A percentile compares a stretch with the other conserved stretches of the same genome.
phyloP scores from a whole-genome alignment of 768 basidiomycete genomes.

The Leucocoprinus birnbaumii region DNA sequence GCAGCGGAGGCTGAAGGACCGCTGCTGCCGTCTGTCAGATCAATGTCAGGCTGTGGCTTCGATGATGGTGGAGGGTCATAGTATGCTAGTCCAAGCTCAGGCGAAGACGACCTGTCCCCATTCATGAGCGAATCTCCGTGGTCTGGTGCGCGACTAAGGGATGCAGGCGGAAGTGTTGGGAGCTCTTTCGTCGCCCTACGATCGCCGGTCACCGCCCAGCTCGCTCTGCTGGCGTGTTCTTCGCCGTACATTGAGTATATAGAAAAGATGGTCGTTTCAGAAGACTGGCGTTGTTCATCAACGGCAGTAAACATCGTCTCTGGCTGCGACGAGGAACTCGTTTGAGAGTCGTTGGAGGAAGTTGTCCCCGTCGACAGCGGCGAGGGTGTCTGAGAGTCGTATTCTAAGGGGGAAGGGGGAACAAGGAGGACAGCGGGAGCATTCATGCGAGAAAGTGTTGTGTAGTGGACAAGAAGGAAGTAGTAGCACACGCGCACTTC shows the following conservation, averaged over 20 bases:
- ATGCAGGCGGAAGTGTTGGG: slow-evolving; percentile 28
- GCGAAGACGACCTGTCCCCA: slow-evolving; percentile 23
- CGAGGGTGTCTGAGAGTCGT: slow-evolving; percentile 15
- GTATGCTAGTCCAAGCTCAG: slow-evolving; percentile 30
- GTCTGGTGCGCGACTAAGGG: slow-evolving; percentile 26
- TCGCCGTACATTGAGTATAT: slow-evolving; percentile 89
- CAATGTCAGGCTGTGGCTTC: slow-evolving; percentile 13
- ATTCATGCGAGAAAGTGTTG: slow-evolving; percentile 26
- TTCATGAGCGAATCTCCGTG: slow-evolving; percentile 24
- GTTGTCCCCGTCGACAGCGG: slow-evolving; percentile 23
- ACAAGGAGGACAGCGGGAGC: slow-evolving; percentile 36
- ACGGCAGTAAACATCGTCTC: slow-evolving; percentile 24
- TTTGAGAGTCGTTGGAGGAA: slow-evolving; percentile 26
- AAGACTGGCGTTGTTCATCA: slow-evolving; percentile 37
- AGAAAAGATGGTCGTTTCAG: slow-evolving; percentile 75
- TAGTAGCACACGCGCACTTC: neutral
- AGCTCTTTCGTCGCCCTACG: slow-evolving; percentile 17
- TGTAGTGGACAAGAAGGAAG: slow-evolving; percentile 2
- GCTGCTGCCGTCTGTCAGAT: slow-evolving; percentile 3
- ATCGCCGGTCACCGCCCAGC: slow-evolving; percentile 35
- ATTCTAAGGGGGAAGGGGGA: slow-evolving; percentile 28
- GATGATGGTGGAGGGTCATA: slow-evolving; percentile 21
- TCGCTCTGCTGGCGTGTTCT: slow-evolving; percentile 31
- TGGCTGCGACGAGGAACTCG: slow-evolving; percentile 30
- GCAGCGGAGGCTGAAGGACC: neutral